Evolutionary conservation across 768 basidiomycete genomes (phyloP), one percentile per base, ranked within the genome.

Genomic region (Boletus fagicola): DNA sequence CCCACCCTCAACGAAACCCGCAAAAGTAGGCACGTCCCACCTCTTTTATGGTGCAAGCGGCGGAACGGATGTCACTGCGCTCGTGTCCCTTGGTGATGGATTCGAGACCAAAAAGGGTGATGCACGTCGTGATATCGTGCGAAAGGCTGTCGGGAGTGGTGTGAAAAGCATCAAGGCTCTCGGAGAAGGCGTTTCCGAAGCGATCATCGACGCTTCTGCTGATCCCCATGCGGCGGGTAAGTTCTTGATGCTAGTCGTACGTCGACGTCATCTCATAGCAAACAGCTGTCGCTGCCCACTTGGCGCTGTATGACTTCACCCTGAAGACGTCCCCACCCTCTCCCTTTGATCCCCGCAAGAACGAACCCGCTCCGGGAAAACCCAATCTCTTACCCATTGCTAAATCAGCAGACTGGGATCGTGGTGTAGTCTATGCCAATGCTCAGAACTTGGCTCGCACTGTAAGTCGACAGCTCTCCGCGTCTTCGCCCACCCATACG

Each of bases 391-490:
- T 72, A 5, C 80, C 88, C 5, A 57, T 80, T 12, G 64, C 77
- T 8, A 53, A 63, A 2, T 82, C 84, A 8, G 53, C 30, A 24
- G 85, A 84, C 57, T 90, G 92, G 92, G 80, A 89, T 38, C 77
- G 80, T 8, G 92, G 92, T 39, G 79, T 83, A 4, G 62, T 87
- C 26, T 93, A 90, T 63, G 90, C 86, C 1, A 76, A 85, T 50
- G 84, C 87, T 5, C 92, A 93, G 73, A 93, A 92, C 68, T 73
- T 90, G 59, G 89, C 90, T 26, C 80, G 90, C 43, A 91, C 90
- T 42, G 88, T 88, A 70, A 54, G 79, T 57, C 13, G 49, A 46
- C 46, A 45, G 30, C 2, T 18, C 40, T 15, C 36, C 28, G 16
- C 9, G 16, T 39, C 13, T 30, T 26, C 4, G 3, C 20, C 7